phyloP scores from a whole-genome alignment of 495 filamentous ascomycete genomes.

The Tuber aestivum region DNA sequence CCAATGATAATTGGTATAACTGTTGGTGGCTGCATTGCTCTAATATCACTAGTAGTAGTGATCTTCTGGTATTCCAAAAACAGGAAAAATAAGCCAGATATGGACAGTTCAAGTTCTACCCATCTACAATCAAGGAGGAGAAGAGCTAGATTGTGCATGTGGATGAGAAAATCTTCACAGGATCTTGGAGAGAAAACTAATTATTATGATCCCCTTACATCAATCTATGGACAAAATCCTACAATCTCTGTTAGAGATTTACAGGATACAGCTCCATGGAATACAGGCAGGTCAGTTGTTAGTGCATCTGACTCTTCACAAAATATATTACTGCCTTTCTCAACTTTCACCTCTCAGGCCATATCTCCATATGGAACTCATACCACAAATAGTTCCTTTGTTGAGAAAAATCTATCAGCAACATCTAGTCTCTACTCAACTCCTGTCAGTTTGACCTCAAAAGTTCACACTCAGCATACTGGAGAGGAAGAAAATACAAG shows the following conservation, averaged over 20 bases:
- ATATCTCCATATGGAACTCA: neutral
- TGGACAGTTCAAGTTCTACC: no score
- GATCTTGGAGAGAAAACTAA: neutral
- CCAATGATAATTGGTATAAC: neutral
- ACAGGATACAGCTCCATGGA: neutral
- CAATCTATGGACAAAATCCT: neutral
- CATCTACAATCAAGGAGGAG: no score
- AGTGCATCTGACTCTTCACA: fast-evolving
- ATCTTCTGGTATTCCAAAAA: neutral
- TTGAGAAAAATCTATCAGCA: neutral
- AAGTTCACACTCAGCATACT: neutral
- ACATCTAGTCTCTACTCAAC: neutral
- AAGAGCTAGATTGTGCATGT: no score
- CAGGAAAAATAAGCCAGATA: neutral
- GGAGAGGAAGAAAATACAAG: no score
- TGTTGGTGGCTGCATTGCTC: neutral
- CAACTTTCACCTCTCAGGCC: neutral
- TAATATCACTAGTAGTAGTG: neutral
- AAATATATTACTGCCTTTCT: neutral
- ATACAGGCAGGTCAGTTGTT: neutral
- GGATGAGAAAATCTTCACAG: neutral
- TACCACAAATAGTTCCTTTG: neutral
- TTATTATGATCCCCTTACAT: neutral
- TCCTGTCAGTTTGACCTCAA: neutral
- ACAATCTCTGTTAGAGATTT: neutral